These are phyloP conservation scores for Centella asiatica DNA, from an alignment of 129 eudicot genomes.

Conservation along the genomic window DNA sequence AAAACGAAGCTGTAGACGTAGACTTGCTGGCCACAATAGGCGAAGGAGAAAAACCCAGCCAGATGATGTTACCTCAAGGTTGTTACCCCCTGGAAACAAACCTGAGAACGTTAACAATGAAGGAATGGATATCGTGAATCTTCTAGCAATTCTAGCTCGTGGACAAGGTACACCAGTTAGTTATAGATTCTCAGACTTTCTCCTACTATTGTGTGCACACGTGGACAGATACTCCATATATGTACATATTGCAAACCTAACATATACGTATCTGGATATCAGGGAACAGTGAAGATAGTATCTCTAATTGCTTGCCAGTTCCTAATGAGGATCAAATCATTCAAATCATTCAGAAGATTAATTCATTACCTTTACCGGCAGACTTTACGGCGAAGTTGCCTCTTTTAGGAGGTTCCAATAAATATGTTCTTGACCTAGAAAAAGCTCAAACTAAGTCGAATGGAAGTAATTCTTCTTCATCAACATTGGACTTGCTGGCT, in stretches of 20 bases:
- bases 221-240: not conserved
- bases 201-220: not conserved
- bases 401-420: slow-evolving; percentile 22
- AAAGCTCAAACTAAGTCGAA: slow-evolving; percentile 30
- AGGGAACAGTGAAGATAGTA: slow-evolving; percentile 56
- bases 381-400: slow-evolving; percentile 38
- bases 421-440: slow-evolving; percentile 25
- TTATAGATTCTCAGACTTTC: not conserved
- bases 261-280: not conserved
- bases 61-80: slow-evolving; percentile 60
- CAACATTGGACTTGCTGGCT: slow-evolving; percentile 75
- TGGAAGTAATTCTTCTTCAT: slow-evolving; percentile 38
- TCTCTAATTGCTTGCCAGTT: slow-evolving; percentile 23
- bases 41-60: slow-evolving; percentile 86
- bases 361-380: slow-evolving; percentile 54
- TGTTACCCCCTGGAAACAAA: slow-evolving; percentile 36
- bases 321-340: slow-evolving; percentile 72
- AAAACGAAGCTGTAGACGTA: slow-evolving; percentile 88
- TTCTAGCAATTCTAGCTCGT: slow-evolving; percentile 60
- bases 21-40: slow-evolving; percentile 96
- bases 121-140: slow-evolving; percentile 62
- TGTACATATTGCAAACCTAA: not conserved
- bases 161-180: slow-evolving; percentile 50
- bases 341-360: slow-evolving; percentile 71
- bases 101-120: slow-evolving; percentile 39